Evolutionary conservation across 2,329 filamentous ascomycete species (phyloP), one percentile per base, ranked within the genome.

Genomic region (Alternaria postmessia): DNA sequence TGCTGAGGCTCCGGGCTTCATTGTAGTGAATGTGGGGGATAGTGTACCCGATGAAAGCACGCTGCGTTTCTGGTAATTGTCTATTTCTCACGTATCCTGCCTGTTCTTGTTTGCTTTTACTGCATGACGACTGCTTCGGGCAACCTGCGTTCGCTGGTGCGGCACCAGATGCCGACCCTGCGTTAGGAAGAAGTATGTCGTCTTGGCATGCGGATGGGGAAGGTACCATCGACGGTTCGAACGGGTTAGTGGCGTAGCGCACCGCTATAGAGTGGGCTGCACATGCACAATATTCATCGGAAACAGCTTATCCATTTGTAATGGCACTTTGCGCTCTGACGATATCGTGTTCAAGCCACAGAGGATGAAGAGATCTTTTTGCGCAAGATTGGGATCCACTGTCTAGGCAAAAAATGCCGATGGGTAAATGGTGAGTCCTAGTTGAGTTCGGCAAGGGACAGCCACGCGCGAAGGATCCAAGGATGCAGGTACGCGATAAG

Each of bases 401-500:
- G 8, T 22, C 11, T 11, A 18, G 44, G 14, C 18, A 18, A 48
- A 24, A 16, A 36, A 16, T 22, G 30, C 46, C 46, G 18, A 34
- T 20, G 5, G n/a, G 30, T 20, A 24, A 18, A 24, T n/a, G 30
- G 18, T 24, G 30, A 48, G 30, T 32, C 32, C 18, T 18, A 41
- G 11, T 14, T 24, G 14, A 18, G 16, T 36, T 34, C 46, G 46
- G 32, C 46, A 24, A 26, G 12, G 20, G 20, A 38, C 16, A 32
- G 30, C 46, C 28, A 36, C 12, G 30, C 46, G 46, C 32, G 30
- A 48, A 48, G 46, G 46, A 7, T 38, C 32, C 30, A 34, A 38
- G 36, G 46, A 49, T 49, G 46, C 46, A 49, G 46, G 46, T 49
- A 36, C 46, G 32, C 46, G 46, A 49, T 49, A 49, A 49, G 46